Conservation (phyloP, 768 basidiomycete genomes). For the Phanerochaete carnosa region DNA sequence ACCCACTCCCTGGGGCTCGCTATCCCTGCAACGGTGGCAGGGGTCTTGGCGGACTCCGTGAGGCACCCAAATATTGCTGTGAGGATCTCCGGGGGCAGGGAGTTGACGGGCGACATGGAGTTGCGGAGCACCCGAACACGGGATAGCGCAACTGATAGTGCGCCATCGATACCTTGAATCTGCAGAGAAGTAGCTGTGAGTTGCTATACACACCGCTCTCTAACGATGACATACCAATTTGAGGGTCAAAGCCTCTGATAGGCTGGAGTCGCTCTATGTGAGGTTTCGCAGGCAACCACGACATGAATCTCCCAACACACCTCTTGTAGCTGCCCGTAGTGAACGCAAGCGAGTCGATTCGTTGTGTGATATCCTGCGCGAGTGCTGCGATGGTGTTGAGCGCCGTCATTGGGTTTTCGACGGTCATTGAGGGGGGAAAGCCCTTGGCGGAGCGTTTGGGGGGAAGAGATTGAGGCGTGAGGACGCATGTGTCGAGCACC, state of each 20-base stretch:
- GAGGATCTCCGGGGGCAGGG: slow-evolving; percentile 5
- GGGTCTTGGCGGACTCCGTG: not conserved
- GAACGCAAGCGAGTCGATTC: not conserved
- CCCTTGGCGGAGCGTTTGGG: too few species aligned
- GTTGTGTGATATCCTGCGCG: not conserved
- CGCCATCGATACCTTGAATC: not conserved
- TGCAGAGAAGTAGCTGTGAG: not conserved
- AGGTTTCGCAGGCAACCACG: not conserved
- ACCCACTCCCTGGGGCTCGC: not conserved
- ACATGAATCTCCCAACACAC: not conserved
- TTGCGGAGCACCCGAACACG: slow-evolving; percentile 1
- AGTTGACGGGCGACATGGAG: not conserved
- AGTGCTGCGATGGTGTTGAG: not conserved
- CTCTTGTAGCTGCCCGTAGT: not conserved
- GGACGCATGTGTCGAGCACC: too few species aligned
- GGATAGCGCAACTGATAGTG: not conserved
- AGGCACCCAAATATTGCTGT: slow-evolving; percentile 1
- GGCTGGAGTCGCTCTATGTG: not conserved
- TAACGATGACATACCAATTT: not conserved
- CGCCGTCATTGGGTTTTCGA: not conserved
- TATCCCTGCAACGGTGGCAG: not conserved
- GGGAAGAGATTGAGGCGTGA: too few species aligned
- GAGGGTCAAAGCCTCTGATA: not conserved
- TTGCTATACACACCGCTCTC: not conserved
- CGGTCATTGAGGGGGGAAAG: not conserved